phyloP scores from a whole-genome alignment of 2,329 filamentous ascomycete species.

The Fusarium sp. region DNA sequence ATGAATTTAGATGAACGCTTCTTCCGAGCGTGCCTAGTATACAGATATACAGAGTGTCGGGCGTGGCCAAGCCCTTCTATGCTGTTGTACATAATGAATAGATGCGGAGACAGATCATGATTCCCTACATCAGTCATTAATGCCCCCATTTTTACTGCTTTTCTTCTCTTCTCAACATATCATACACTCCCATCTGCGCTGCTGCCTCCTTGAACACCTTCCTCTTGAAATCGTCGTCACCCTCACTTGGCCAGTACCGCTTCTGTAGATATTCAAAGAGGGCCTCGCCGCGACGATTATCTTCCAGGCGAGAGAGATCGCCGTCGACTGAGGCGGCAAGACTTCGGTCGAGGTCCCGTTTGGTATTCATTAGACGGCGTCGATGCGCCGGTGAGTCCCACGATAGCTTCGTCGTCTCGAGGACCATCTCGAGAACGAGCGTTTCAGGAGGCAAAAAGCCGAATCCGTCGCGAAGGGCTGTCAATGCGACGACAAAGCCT shows the following conservation, averaged over 20 bases:
- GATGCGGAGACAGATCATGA: constrained; percentile 12
- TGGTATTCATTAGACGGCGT: constrained; percentile 57
- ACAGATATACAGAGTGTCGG: constrained; percentile 23
- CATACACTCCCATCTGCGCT: constrained; percentile 60
- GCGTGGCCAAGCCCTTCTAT: constrained; percentile 4
- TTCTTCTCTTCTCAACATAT: constrained; percentile 46
- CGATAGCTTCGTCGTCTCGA: constrained; percentile 59
- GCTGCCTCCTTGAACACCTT: constrained; percentile 52
- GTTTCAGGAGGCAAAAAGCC: constrained; percentile 60
- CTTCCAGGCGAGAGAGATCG: constrained; percentile 54
- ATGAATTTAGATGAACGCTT: constrained; percentile 12
- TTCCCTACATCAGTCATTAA: constrained; percentile 8
- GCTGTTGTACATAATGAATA: constrained; percentile 17
- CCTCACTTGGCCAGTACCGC: constrained; percentile 52
- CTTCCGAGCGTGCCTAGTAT: constrained; percentile 13
- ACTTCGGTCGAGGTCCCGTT: constrained; percentile 58
- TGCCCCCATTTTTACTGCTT: constrained; percentile 21
- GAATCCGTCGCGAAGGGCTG: constrained; percentile 59
- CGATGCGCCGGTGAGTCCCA: constrained; percentile 58
- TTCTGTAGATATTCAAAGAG: constrained; percentile 59
- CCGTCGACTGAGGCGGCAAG: constrained; percentile 49
- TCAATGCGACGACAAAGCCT: constrained; percentile 61
- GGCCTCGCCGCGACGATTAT: constrained; percentile 53
- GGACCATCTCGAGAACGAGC: constrained; percentile 61
- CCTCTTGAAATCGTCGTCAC: constrained; percentile 42